These are phyloP conservation scores for Drosera spatulata DNA, from an alignment of 179 eudicot genomes.

Conservation along the genomic window DNA sequence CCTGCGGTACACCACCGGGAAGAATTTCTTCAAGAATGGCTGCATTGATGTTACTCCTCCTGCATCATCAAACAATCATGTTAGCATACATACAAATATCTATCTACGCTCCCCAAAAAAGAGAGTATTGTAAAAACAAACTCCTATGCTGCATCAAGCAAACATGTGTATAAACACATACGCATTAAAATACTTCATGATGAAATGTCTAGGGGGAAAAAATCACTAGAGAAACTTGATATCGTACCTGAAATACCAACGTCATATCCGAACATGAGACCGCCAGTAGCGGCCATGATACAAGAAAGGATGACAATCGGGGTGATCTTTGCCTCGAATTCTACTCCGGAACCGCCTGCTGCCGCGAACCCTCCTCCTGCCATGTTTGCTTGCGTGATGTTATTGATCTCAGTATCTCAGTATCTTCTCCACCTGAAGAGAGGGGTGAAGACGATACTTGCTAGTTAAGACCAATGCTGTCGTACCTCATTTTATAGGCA, in stretches of 20 bases:
- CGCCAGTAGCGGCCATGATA: conserved; percentile 96
- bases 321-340: conserved; percentile 89
- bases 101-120: too few relatives aligned
- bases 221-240: background rate
- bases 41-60: conserved; percentile 89
- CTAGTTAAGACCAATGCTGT: too few relatives aligned
- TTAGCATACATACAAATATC: too few relatives aligned
- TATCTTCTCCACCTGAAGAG: too few relatives aligned
- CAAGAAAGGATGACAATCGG: conserved; percentile 86
- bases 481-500: too few relatives aligned
- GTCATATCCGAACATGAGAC: conserved; percentile 95
- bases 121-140: too few relatives aligned
- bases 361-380: conserved; percentile 66
- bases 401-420: too few relatives aligned
- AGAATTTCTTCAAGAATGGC: conserved; percentile 60
- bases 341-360: conserved; percentile 29
- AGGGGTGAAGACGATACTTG: too few relatives aligned
- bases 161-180: too few relatives aligned
- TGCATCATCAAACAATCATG: conserved; percentile 5
- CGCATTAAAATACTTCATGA: too few relatives aligned
- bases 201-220: too few relatives aligned
- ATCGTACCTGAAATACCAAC: conserved; percentile 79
- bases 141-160: too few relatives aligned
- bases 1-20: conserved; percentile 49
- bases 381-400: conserved; percentile 16